A percentile compares a stretch with the other conserved stretches of the same genome.
Evolutionary conservation across 345 rosid species (phyloP).

Genomic region (Lagerstroemia speciosa): DNA sequence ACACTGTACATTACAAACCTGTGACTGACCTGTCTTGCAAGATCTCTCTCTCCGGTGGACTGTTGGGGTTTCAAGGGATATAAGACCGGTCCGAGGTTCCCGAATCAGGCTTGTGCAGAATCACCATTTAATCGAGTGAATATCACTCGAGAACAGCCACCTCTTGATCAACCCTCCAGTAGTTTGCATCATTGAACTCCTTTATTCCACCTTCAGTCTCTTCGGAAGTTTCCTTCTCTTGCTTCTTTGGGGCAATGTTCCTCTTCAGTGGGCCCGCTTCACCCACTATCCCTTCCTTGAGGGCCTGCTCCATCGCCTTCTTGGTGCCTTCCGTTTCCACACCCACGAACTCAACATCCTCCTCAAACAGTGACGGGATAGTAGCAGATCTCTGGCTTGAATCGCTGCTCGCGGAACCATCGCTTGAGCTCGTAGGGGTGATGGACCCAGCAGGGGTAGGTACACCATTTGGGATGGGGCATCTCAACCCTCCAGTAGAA

Average conservation of each 20-base stretch:
- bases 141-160: slow-evolving; percentile 68
- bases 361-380: slow-evolving; percentile 70
- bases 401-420: slow-evolving; percentile 31
- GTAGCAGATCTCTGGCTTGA: slow-evolving; percentile 31
- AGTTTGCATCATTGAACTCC: slow-evolving; percentile 86
- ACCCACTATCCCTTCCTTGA: slow-evolving; percentile 87
- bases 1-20: slow-evolving; percentile 14
- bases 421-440: slow-evolving; percentile 17
- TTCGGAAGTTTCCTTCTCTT: slow-evolving; percentile 45
- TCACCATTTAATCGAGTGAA: background rate
- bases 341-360: slow-evolving; percentile 93
- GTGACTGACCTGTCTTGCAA: background rate
- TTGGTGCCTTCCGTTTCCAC: slow-evolving; percentile 83
- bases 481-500: slow-evolving; percentile 25
- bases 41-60: background rate
- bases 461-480: slow-evolving; percentile 48
- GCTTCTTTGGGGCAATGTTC: slow-evolving; percentile 33
- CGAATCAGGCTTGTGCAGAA: background rate
- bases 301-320: slow-evolving; percentile 93
- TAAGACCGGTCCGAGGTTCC: background rate
- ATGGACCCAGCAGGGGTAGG: slow-evolving; percentile 20
- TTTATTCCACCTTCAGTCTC: slow-evolving; percentile 48
- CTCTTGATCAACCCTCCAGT: slow-evolving; percentile 93
- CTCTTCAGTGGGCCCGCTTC: slow-evolving; percentile 88
- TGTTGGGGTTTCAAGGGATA: background rate